Percentiles rank a stretch among this genome's conserved stretches.
phyloP scores from a whole-genome alignment of 2,329 filamentous ascomycete species.

The Calonectria pseudoreteaudii region DNA sequence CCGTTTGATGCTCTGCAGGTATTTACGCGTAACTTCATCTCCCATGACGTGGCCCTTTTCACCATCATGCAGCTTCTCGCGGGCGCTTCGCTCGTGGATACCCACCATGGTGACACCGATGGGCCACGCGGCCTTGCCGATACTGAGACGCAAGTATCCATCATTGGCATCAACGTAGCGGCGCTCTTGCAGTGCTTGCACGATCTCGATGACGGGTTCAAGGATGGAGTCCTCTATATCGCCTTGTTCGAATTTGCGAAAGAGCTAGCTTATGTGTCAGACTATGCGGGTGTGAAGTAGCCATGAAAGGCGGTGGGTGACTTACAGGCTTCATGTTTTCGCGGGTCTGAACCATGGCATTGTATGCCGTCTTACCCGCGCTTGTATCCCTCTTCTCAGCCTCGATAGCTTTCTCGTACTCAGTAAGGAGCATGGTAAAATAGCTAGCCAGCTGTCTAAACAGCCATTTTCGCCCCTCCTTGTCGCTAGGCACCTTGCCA shows the following conservation, averaged over 20 bases:
- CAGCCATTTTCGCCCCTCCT: constrained; percentile 75
- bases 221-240: constrained; percentile 84
- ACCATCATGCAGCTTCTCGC: constrained; percentile 93
- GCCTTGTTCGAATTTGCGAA: constrained; percentile 86
- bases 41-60: constrained; percentile 96
- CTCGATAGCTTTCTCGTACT: constrained; percentile 86
- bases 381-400: constrained; percentile 73
- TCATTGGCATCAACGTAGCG: constrained; percentile 97
- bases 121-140: constrained; percentile 97
- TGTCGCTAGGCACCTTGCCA: constrained; percentile 70
- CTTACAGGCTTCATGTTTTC: constrained; percentile 84
- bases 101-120: constrained; percentile 99
- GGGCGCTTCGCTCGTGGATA: constrained; percentile 95
- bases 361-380: constrained; percentile 83
- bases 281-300: neutral
- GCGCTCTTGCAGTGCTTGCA: constrained; percentile 87
- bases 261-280: constrained; percentile 65
- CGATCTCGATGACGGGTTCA: constrained; percentile 89
- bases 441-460: constrained; percentile 93
- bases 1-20: constrained; percentile 96
- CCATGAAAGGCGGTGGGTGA: constrained; percentile 1
- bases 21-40: constrained; percentile 95
- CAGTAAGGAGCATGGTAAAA: constrained; percentile 93
- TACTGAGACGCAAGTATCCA: constrained; percentile 91
- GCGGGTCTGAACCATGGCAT: constrained; percentile 86